Evolutionary conservation across 2,329 filamentous ascomycete genomes (phyloP).

Genomic region (Diaporthe ampelina): DNA sequence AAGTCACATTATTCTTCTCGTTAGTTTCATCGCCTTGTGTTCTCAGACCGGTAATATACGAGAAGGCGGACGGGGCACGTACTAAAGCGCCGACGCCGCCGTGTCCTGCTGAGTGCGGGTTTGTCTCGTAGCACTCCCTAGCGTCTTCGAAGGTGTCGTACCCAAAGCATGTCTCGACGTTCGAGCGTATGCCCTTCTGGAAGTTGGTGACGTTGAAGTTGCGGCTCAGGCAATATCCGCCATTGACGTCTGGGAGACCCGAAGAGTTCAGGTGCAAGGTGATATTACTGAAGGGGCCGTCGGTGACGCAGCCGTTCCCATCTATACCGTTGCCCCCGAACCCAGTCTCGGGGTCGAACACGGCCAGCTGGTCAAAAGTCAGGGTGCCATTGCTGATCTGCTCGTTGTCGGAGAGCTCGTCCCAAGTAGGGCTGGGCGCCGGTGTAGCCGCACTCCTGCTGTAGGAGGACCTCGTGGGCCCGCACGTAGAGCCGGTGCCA

Average conservation of each 20-base stretch:
- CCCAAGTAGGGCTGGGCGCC: constrained; percentile 3
- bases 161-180: background rate
- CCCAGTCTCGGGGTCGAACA: background rate
- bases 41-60: no score
- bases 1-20: no score
- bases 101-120: background rate
- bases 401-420: constrained; percentile 4
- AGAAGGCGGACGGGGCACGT: background rate
- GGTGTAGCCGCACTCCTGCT: background rate
- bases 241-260: background rate
- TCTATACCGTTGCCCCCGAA: background rate
- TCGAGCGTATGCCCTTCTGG: background rate
- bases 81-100: background rate
- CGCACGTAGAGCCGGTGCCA: constrained; percentile 1
- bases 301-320: background rate
- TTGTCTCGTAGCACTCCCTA: background rate
- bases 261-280: background rate
- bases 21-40: no score
- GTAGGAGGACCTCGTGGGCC: background rate
- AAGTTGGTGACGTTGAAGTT: background rate
- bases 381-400: background rate
- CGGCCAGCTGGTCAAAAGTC: background rate
- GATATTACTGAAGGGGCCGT: background rate
- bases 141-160: background rate
- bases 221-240: constrained; percentile 1